phyloP scores from a whole-genome alignment of 805 yeast species.

The Spathaspora passalidarum region DNA sequence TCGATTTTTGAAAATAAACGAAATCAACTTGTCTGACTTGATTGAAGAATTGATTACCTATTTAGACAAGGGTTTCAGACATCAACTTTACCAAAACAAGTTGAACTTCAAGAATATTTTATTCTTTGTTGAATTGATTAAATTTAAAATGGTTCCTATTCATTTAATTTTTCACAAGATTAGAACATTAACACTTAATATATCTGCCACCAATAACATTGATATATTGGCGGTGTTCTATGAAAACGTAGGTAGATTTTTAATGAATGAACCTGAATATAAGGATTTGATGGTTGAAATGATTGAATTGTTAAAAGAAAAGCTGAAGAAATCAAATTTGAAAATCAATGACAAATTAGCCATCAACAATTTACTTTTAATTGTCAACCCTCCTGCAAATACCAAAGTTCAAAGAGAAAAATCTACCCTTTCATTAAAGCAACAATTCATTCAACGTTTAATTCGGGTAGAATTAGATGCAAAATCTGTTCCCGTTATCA shows the following conservation, averaged over 20 bases:
- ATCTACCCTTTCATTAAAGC: conserved; percentile 29
- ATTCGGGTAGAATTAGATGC: conserved; percentile 49
- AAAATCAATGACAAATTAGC: conserved; percentile 55
- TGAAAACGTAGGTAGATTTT: conserved; percentile 68
- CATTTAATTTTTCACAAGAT: conserved; percentile 72
- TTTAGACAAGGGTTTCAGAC: conserved; percentile 59
- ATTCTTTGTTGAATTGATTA: conserved; percentile 72
- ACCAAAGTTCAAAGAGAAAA: conserved; percentile 17
- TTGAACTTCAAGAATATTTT: conserved; percentile 56
- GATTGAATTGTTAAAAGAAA: conserved; percentile 52
- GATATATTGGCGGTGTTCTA: conserved; percentile 69
- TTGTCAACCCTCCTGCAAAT: conserved; percentile 54
- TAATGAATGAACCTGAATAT: conserved; percentile 57
- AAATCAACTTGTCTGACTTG: conserved; percentile 46
- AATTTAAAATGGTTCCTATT: conserved; percentile 71
- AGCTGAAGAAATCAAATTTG: conserved; percentile 48
- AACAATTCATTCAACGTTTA: conserved; percentile 32
- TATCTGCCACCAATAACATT: conserved; percentile 54
- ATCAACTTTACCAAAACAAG: conserved; percentile 51
- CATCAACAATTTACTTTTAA: conserved; percentile 51
- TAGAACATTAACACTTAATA: conserved; percentile 52
- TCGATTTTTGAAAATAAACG: conserved; percentile 66
- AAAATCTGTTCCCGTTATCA: conserved; percentile 20
- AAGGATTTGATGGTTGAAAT: conserved; percentile 58
- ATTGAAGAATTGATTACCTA: conserved; percentile 50